Base-by-base conservation (phyloP, 495 filamentous ascomycete genomes). In the Lasiosphaeria hispida region DNA sequence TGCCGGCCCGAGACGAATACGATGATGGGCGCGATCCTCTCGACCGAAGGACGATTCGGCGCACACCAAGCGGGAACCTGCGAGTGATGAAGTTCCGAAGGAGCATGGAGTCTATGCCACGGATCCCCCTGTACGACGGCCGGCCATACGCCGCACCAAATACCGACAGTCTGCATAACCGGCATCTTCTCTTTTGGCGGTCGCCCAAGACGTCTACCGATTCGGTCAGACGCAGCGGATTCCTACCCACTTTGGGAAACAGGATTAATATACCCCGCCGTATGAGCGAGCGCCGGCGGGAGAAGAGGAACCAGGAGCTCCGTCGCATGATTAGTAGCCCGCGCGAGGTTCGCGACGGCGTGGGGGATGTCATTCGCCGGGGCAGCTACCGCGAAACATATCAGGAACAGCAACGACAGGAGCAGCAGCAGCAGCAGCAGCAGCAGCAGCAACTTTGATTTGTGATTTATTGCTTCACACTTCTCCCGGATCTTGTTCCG, bases 311-410 rank as follows among this genome's bases (percentile, higher is more conserved):
- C 45, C 78, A 86, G 53, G 79, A 75, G 60, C 75, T 95, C 52
- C 82, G 88, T 64, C 77, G 81, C 55, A 88, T 80, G 61, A 96
- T 95, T 36, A 78, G 76, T 47, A 69, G 68, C 0, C 80, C 80
- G 4, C 67, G 70, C 34, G 77, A 76, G 36, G 77, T 83, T 18
- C 65, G 75, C 48, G 76, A 80, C 49, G 80, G 80, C 10, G 71
- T 82, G 7, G 78, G 78, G 14, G 81, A 83, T 36, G 75, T 83
- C 37, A 75, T 82, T 40, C 63, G 72, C 33, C 63, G 71, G 39
- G 69, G 62, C 17, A 72, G 68, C 42, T 71, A 69, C 39, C 18
- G 62, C 48, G 40, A 65, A 55, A 30, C 60, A 47, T 59, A 54
- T 58, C 23, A 49, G n/a, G 23, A 30, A 30, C 23, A 30, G 23